Base-by-base conservation (phyloP, 352 stramenopile species). In the Pythium graminicola region DNA sequence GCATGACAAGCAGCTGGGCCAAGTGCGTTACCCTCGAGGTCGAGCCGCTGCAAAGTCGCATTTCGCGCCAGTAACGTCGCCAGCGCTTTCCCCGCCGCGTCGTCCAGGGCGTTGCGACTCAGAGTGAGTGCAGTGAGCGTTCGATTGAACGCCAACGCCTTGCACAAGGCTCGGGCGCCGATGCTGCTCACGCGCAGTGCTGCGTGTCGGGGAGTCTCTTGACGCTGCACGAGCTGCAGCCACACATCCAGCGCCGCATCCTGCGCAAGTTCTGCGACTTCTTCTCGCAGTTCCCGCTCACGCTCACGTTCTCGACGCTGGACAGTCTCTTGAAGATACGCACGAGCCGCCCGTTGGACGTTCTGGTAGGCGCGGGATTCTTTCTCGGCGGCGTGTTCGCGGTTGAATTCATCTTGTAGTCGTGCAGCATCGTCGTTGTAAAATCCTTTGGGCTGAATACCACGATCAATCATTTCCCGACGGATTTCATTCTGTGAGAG, bases 401-500 rank as follows among this genome's bases (percentile, higher is more conserved):
- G 69, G 49, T 88, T 80, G 58, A 88, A 87, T 51, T 87, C 76
- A 24, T 92, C 78, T 47, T 92, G 81, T 9, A 92, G 66, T n/a
- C 78, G 73, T 27, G 70, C 69, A 19, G 78, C 81, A 58, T 92
- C 78, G 59, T 92, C 81, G 54, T 89, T 92, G 66, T 85, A 92
- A 42, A 89, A 92, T 11, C 76, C 81, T 42, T 92, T 88, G 33
- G 81, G 78, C 51, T 92, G 81, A 47, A 89, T 89, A 19, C 81
- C 78, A 52, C 81, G 81, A 59, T 92, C 81, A 45, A 89, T 82
- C 72, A 89, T 85, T 75, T 91, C 80, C 40, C 80, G 80, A 1
- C 80, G 80, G 58, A 91, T 88, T 52, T 91, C 80, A 50, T 89
- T 91, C 58, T 91, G 80, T 13, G 76, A 72, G 13, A 91, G 69